phyloP scores from a whole-genome alignment of 176 grass and related monocot genomes.

The Tillandsia fasciculata region DNA sequence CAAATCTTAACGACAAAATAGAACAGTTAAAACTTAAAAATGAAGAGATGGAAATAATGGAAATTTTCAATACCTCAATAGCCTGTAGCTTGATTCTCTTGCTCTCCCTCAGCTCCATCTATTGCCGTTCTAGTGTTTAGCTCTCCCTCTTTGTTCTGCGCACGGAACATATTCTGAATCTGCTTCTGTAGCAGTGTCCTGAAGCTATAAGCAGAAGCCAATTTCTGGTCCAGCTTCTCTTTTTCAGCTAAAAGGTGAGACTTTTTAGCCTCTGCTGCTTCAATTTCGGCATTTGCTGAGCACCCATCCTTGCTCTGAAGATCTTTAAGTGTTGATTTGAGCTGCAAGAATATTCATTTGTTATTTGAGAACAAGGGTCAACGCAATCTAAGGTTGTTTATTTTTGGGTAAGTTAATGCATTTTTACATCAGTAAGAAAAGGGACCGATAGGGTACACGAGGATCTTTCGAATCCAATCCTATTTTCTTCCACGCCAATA shows the following conservation, averaged over 20 bases:
- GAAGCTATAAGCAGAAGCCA: conserved; percentile 36
- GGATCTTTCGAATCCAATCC: too few relatives aligned
- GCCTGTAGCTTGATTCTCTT: not conserved
- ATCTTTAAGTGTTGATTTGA: conserved; percentile 48
- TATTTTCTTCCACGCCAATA: too few relatives aligned
- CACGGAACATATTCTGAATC: conserved; percentile 50
- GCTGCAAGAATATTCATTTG: conserved; percentile 18
- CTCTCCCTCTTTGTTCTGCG: conserved; percentile 12
- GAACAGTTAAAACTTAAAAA: not conserved
- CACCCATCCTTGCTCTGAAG: conserved; percentile 34
- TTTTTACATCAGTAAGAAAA: too few relatives aligned
- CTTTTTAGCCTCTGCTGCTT: conserved; percentile 54
- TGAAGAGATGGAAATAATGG: not conserved
- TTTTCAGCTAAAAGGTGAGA: conserved; percentile 52
- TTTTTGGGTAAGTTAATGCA: not conserved
- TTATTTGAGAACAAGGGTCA: not conserved
- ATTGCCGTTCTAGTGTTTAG: too few relatives aligned
- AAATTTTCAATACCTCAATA: not conserved
- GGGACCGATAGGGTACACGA: too few relatives aligned
- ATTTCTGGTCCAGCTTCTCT: conserved; percentile 48
- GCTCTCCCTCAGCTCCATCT: not conserved
- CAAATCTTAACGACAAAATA: not conserved
- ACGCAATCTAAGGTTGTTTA: not conserved
- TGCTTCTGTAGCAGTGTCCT: conserved; percentile 61
- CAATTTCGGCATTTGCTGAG: conserved; percentile 35